phyloP scores from a whole-genome alignment of 306 rosid genomes.

The Glycine latifolia region DNA sequence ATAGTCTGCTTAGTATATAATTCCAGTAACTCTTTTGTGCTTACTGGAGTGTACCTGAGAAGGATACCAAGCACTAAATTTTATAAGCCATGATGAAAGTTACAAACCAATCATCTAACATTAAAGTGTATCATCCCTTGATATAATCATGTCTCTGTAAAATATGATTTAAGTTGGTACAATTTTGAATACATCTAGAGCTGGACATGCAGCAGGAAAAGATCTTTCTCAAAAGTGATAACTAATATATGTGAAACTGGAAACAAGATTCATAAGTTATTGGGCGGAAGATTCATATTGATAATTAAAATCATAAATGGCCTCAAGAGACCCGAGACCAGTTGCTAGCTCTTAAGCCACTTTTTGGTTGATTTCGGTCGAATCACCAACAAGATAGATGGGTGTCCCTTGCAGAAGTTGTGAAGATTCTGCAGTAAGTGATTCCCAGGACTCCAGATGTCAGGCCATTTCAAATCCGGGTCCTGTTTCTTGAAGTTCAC shows the following conservation, averaged over 20 bases:
- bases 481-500: conserved; percentile 89
- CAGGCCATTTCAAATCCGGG: conserved; percentile 92
- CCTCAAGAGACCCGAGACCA: conserved; percentile 75
- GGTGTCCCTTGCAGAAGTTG: conserved; percentile 87
- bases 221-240: neutral
- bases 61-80: conserved; percentile 43
- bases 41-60: conserved; percentile 85
- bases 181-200: conserved; percentile 21
- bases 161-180: neutral
- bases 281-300: neutral
- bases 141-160: neutral
- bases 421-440: conserved; percentile 73
- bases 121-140: conserved; percentile 2
- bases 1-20: conserved; percentile 70
- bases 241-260: conserved; percentile 1
- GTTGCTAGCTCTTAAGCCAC: conserved; percentile 90
- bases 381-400: conserved; percentile 82
- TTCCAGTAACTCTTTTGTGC: conserved; percentile 84
- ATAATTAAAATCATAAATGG: conserved; percentile 29
- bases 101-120: neutral
- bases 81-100: conserved; percentile 20
- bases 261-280: neutral
- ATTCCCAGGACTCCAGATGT: conserved; percentile 90
- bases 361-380: conserved; percentile 80
- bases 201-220: conserved; percentile 7